These are phyloP conservation scores for Pistacia atlantica DNA, from an alignment of 345 rosid genomes.

Conservation along the genomic window DNA sequence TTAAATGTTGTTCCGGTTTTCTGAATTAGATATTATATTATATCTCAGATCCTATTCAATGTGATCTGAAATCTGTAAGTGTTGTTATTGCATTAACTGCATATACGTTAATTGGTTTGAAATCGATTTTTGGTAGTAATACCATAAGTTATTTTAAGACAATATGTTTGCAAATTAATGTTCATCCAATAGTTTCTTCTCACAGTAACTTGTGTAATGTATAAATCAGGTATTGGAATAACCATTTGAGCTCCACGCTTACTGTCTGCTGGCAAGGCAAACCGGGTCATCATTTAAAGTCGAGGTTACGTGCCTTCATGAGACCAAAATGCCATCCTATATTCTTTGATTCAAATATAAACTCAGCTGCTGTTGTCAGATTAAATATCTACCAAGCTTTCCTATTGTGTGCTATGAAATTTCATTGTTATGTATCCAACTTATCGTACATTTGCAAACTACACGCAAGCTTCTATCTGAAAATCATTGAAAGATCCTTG, in stretches of 20 bases:
- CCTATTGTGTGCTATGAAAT: slow-evolving; percentile 82
- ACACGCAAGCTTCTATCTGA: slow-evolving; percentile 30
- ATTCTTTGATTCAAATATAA: slow-evolving; percentile 75
- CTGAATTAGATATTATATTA: background rate
- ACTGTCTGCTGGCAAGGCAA: slow-evolving; percentile 60
- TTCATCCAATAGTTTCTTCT: background rate
- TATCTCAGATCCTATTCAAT: background rate
- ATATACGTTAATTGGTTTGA: background rate
- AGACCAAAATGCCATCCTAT: slow-evolving; percentile 77
- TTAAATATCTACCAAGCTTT: slow-evolving; percentile 81
- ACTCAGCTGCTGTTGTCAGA: slow-evolving; percentile 60
- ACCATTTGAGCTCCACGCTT: slow-evolving; percentile 63
- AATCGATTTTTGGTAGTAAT: too few species aligned
- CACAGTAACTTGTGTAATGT: slow-evolving; percentile 8
- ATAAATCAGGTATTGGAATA: slow-evolving; percentile 62
- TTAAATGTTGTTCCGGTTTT: background rate
- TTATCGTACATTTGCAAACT: slow-evolving; percentile 57
- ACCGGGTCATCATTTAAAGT: slow-evolving; percentile 44
- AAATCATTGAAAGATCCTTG: slow-evolving; percentile 49
- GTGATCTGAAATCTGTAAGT: background rate
- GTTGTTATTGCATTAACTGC: background rate
- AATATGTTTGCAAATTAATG: background rate
- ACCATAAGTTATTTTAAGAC: background rate
- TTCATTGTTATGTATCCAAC: slow-evolving; percentile 57
- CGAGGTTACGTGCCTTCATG: slow-evolving; percentile 53